Base-by-base conservation (phyloP, 2,329 filamentous ascomycete genomes). In the Pestalotiopsis fici region DNA sequence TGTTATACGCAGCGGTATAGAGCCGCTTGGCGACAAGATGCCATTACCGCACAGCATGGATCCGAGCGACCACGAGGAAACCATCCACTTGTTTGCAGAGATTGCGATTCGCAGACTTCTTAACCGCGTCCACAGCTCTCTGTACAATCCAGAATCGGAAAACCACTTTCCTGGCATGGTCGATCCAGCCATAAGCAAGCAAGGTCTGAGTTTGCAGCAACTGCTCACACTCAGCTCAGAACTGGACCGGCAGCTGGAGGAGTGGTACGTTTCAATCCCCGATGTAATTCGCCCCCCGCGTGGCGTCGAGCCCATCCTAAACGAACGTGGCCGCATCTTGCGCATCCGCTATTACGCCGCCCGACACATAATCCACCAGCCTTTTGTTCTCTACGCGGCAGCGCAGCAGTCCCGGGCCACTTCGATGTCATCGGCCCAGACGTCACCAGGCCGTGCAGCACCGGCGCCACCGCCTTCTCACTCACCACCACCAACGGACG, bases 291-390 rank as follows among this genome's bases (percentile, higher is more conserved):
- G 77, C 66, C 93, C 91, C 83, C 71, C 72, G 0, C 77, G 86
- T 13, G 89, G 91, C 62, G 75, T 77, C 1, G 87, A 91, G 59
- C 80, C 81, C 1, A 86, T 89, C 9, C 81, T 89, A 1, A 78
- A 79, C 2, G 86, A 93, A 68, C 90, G 93, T 68, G 89, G 91
- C 47, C 83, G 85, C 35, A 89, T 91, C n/a, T 83, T 93, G 71
- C 86, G 91, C 50, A 88, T 88, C 4, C 92, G 93, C 73, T 93
- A 93, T 74, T 93, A 91, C 72, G 90, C 90, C 66, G 90, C 89
- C 1, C 83, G 85, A 23, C 92, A 93, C 71, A 87, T 93, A 71
- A 91, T 92, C 67, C 85, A 92, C 73, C 85, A 91, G 31, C 91
- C 90, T 1, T 89, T 91, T 69, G 70, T 80, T 2, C 71, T 80